phyloP scores from a whole-genome alignment of 1,284 basidiomycete genomes.

The Marasmius tenuissimus region DNA sequence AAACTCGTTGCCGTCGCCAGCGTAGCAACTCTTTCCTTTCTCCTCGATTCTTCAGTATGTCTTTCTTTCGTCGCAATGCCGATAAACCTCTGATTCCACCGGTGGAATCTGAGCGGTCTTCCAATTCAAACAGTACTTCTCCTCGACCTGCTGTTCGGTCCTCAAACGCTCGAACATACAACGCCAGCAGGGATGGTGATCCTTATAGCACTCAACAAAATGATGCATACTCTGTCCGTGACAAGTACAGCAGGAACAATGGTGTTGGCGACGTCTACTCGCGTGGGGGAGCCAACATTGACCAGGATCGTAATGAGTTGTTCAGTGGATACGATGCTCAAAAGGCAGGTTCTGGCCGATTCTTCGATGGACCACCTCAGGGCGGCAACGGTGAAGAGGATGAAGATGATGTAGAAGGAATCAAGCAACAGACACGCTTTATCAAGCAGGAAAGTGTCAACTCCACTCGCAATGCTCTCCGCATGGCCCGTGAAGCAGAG shows the following conservation, averaged over 20 bases:
- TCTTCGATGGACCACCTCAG: slow-evolving; percentile 59
- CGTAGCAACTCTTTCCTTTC: not conserved
- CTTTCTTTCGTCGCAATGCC: slow-evolving; percentile 58
- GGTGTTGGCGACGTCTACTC: slow-evolving; percentile 63
- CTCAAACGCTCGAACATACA: slow-evolving; percentile 61
- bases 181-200: slow-evolving; percentile 67
- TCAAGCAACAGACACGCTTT: slow-evolving; percentile 90
- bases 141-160: slow-evolving; percentile 43
- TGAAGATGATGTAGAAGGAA: slow-evolving; percentile 95
- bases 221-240: slow-evolving; percentile 26
- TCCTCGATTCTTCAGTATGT: slow-evolving; percentile 19
- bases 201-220: slow-evolving; percentile 34
- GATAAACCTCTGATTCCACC: slow-evolving; percentile 69
- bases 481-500: slow-evolving; percentile 92
- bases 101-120: slow-evolving; percentile 31
- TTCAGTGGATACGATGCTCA: slow-evolving; percentile 72
- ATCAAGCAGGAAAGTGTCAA: slow-evolving; percentile 93
- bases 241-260: slow-evolving; percentile 52
- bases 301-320: slow-evolving; percentile 72
- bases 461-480: slow-evolving; percentile 89
- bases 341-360: slow-evolving; percentile 58
- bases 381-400: slow-evolving; percentile 73
- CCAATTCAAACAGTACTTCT: slow-evolving; percentile 34
- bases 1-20: not conserved
- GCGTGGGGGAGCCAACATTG: slow-evolving; percentile 49